Evolutionary conservation across 495 filamentous ascomycete genomes (phyloP).

Genomic region (Daldinia childiae): DNA sequence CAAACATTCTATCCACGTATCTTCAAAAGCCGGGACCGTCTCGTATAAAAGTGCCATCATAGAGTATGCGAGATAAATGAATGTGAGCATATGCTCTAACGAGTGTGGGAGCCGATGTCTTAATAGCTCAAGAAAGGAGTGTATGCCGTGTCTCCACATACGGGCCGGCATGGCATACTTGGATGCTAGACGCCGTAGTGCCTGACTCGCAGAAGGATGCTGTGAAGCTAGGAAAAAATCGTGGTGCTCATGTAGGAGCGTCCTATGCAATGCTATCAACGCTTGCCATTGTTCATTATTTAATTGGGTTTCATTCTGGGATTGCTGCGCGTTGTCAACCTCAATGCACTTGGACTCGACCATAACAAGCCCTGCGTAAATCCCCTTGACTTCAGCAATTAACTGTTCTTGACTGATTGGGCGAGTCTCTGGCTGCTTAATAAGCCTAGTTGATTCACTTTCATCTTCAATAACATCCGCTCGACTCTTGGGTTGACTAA

Average conservation of each 20-base stretch:
- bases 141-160: constrained; percentile 88
- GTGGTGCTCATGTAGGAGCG: constrained; percentile 79
- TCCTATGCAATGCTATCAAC: constrained; percentile 74
- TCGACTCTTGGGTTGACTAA: constrained; percentile 12
- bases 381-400: constrained; percentile 69
- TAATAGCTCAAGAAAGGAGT: constrained; percentile 79
- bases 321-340: constrained; percentile 68
- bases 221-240: constrained; percentile 84
- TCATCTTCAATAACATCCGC: constrained; percentile 37
- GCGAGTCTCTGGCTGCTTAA: constrained; percentile 56
- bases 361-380: constrained; percentile 77
- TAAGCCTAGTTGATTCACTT: constrained; percentile 28
- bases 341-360: constrained; percentile 78
- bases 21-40: constrained; percentile 73
- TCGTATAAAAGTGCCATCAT: constrained; percentile 77
- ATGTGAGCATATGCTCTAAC: constrained; percentile 81
- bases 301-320: constrained; percentile 53
- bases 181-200: constrained; percentile 67
- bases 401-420: constrained; percentile 74
- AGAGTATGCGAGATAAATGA: constrained; percentile 81
- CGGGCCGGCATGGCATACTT: constrained; percentile 84
- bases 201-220: constrained; percentile 72
- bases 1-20: constrained; percentile 87
- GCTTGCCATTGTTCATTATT: constrained; percentile 72
- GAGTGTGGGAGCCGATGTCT: constrained; percentile 73